Base-by-base conservation (phyloP, 2,329 filamentous ascomycete genomes). In the Fusarium sp. region DNA sequence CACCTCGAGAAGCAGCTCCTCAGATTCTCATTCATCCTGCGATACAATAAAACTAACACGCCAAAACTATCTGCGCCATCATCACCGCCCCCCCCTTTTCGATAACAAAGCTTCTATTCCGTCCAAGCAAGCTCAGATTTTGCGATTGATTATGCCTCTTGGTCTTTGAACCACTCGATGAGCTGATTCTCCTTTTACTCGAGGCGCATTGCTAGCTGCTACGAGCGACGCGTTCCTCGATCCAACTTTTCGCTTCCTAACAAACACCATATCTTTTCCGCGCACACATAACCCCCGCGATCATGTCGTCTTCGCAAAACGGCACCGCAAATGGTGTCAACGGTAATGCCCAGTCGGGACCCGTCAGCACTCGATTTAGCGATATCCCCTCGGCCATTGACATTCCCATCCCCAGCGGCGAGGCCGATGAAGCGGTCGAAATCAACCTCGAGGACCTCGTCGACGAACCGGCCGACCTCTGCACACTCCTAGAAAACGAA, bases 401-500 rank as follows among this genome's bases (percentile, higher is more conserved):
- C 73, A 88, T 91, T 63, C 88, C 88, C 16, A 87, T 90, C 10
- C 86, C 89, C 70, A 85, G 84, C 65, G 88, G 89, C 73, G 83
- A 86, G 69, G 88, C 90, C 72, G 88, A 90, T 70, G 88, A 94
- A 75, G 88, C 88, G 54, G 96, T 99, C 79, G 96, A 98, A 82
- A 93, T 99, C 75, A 93, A 97, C 77, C 88, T 98, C 55, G 91
- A 94, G 77, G 93, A 95, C 70, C 89, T 97, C 38, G 88, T 94
- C 64, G 96, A 98, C 78, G 96, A 98, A 77, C 93, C 93, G 20
- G 97, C 92, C 46, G 96, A 99, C 82, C 87, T 99, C 7, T 99
- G 96, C 79, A 96, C 93, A 31, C 86, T 99, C 51, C 89, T 99
- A 68, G 95, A 99, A 82, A 97, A 96, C 76, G 97, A 99, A 80